Base-by-base conservation (phyloP, 148 eudicot species). In the Silene latifolia region DNA sequence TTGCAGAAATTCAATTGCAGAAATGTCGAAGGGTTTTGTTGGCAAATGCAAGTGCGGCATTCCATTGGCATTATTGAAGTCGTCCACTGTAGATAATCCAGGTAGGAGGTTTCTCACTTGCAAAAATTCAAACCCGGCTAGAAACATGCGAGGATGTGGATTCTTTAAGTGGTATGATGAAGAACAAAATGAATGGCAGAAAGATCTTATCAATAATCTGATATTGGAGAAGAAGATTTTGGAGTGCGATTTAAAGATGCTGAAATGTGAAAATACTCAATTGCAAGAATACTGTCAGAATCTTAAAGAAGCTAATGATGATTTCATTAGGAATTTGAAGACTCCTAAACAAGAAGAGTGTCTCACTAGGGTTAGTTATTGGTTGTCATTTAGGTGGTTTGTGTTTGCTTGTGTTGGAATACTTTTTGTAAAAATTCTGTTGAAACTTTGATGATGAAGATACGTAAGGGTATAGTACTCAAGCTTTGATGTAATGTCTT, bases 81-180 rank as follows among this genome's bases (percentile, higher is more conserved):
- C 64, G 64, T 60, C 21, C 21, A 60, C 64, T 21, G 20, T 21
- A 60, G 25, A 60, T 18, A 60, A 60, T 60, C 64, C 64, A 18
- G 64, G 64, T 1, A 60, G 64, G 25, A 21, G 25, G 20, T 60
- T 60, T 21, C 25, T 18, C 64, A 21, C 21, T 8, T 60, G 64
- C 64, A 60, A 60, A 60, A 60, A 60, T 18, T 60, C 25, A 18
- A 60, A 60, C 25, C 64, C 20, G 21, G 25, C 21, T 60, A 60
- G 4, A 18, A 60, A 60, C 64, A 60, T 21, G 20, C 64, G 25
- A 18, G 64, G 64, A 21, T 60, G 64, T 60, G 64, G 64, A 8
- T 60, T 60, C 25, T 60, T 60, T 4, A 60, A 60, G 64, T 60
- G 64, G 64, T 60, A 21, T 60, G 64, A 60, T 60, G 64, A 60